Conservation (phyloP, 2,329 filamentous ascomycete genomes). For the Claviceps monticola region DNA sequence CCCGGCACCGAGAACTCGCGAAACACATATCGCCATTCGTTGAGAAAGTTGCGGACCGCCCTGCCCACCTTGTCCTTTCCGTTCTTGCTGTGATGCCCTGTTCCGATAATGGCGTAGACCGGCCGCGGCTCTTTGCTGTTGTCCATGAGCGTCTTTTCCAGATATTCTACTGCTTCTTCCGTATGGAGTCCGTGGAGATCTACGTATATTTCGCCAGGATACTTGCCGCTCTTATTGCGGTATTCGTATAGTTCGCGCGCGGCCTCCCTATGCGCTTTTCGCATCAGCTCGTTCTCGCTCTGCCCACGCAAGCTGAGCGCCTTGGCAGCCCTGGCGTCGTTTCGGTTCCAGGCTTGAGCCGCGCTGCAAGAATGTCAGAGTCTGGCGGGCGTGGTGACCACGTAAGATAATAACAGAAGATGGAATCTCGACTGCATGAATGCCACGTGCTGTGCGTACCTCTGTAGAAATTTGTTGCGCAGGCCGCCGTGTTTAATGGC, state of each 20-base stretch:
- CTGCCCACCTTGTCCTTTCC: conserved; percentile 98
- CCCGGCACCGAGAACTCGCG: conserved; percentile 92
- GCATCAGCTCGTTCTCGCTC: conserved; percentile 94
- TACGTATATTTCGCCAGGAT: conserved; percentile 65
- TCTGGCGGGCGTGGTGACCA: conserved; percentile 1
- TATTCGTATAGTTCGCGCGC: conserved; percentile 86
- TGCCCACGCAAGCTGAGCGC: conserved; percentile 87
- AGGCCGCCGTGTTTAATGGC: conserved; percentile 95
- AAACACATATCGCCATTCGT: conserved; percentile 92
- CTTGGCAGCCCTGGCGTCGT: conserved; percentile 91
- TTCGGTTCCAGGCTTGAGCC: conserved; percentile 96
- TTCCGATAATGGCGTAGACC: conserved; percentile 92
- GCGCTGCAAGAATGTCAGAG: conserved; percentile 40
- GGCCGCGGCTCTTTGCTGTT: conserved; percentile 61
- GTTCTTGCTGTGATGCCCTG: conserved; percentile 94
- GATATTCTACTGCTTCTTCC: conserved; percentile 89
- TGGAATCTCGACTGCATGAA: too few relatives aligned
- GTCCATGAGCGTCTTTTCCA: conserved; percentile 75
- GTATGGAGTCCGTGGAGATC: conserved; percentile 98
- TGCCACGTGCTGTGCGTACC: conserved; percentile 32
- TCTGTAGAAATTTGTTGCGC: conserved; percentile 93
- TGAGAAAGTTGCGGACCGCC: conserved; percentile 77
- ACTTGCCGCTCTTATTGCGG: conserved; percentile 57
- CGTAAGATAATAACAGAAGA: not conserved
- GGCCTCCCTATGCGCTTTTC: conserved; percentile 89